Evolutionary conservation across 768 basidiomycete species (phyloP), one percentile per base, ranked within the genome.

Genomic region (Suillus fuscotomentosus): DNA sequence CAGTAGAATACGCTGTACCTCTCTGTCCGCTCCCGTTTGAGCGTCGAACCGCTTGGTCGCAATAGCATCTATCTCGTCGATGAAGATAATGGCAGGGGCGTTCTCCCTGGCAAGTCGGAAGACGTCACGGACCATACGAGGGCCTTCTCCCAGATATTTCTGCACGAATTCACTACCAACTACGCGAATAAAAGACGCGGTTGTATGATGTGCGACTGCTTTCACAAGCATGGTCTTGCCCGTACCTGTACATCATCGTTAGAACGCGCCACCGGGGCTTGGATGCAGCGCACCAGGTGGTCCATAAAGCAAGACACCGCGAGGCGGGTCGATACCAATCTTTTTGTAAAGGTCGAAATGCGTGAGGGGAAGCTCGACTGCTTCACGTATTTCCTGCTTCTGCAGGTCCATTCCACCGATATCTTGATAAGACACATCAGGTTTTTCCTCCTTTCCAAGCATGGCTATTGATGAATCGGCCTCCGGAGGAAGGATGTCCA

Each of bases 191-290:
- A 99, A 99, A 14, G 94, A 83, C 9, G 97, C 97, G 2, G 95
- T 96, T 43, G 97, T 99, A 75, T 98, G 94, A 74, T 96, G 90
- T 27, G 97, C 97, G 34, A 99, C 97, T n/a, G 97, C 97, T 77
- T 99, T 99, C 60, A 99, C 97, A 67, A 99, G 82, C 96, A 99
- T 98, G 3, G 97, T 99, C 82, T 99, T 99, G 36, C 97, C 97
- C 3, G 97, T 99, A 66, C 97, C 97, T 95, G 61, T n/a, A 54
- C 20, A 56, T 27, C 27, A 13, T 53, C 47, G 63, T 72, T 47
- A 68, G 66, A 14, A 61, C 8, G 34, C 5, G 48, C 34, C 5
- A 48, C 38, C 17, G 53, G 59, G 7, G 10, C 20, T 2, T 60
- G 47, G 15, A 5, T 60, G 38, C 34, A 15, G 70, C 83, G 57